Conservation (phyloP, 2,329 filamentous ascomycete species). For the Cladosporium sp. region DNA sequence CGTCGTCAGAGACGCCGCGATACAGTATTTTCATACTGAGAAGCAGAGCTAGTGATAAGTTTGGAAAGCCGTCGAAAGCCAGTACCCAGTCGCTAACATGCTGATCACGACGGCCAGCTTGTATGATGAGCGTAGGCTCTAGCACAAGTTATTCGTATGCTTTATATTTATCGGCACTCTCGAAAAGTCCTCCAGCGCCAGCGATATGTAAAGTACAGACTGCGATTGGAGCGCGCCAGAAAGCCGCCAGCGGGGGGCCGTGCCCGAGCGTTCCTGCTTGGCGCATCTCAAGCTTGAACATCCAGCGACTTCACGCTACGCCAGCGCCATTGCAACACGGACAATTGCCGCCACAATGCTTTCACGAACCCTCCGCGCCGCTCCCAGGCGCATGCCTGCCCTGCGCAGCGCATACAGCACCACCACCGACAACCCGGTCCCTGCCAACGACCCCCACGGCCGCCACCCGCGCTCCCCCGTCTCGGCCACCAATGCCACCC, state of each 20-base stretch:
- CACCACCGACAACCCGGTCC: constrained; percentile 41
- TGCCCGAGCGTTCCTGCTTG: neutral
- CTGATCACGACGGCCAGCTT: too few species aligned
- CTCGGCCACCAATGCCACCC: constrained; percentile 55
- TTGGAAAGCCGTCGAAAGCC: too few species aligned
- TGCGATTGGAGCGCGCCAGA: constrained; percentile 7
- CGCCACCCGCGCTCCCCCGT: constrained; percentile 41
- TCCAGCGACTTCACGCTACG: constrained; percentile 10
- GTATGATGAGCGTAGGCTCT: too few species aligned
- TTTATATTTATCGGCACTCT: too few species aligned
- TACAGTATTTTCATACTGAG: too few species aligned
- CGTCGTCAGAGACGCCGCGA: too few species aligned
- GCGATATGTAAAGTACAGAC: neutral
- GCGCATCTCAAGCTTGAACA: constrained; percentile 6
- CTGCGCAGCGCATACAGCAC: constrained; percentile 19
- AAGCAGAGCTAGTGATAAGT: too few species aligned
- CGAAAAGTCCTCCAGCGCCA: too few species aligned
- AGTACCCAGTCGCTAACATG: too few species aligned
- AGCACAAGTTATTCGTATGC: too few species aligned
- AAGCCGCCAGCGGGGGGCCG: neutral
- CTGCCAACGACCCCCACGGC: constrained; percentile 59
- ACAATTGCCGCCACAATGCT: constrained; percentile 7
- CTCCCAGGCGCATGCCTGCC: constrained; percentile 7
- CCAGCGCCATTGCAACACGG: neutral
- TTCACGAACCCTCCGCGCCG: constrained; percentile 8